Evolutionary conservation across 148 eudicot genomes (phyloP).

Genomic region (Fagopyrum esculentum): DNA sequence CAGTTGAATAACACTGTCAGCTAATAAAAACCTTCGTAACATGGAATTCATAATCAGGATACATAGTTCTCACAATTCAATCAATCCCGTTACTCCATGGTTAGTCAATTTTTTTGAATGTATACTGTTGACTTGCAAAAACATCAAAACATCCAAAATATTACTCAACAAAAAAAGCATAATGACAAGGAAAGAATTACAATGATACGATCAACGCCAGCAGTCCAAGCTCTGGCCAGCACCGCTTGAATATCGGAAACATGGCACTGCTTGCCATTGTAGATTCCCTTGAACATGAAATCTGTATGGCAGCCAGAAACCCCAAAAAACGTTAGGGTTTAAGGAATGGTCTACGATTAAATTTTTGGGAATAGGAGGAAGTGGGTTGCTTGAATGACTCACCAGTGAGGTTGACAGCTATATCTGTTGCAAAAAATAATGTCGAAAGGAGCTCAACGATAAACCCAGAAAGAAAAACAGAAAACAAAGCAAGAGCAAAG

Average conservation of each 20-base stretch:
- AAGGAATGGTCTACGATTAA: neutral
- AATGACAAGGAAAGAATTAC: constrained; percentile 26
- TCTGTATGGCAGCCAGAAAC: constrained; percentile 27
- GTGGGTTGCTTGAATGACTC: constrained; percentile 15
- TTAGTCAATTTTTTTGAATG: neutral
- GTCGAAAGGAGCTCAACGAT: neutral
- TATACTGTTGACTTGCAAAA: neutral
- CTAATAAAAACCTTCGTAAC: neutral
- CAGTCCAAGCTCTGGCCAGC: constrained; percentile 77
- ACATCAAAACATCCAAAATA: neutral
- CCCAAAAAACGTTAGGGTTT: constrained; percentile 8
- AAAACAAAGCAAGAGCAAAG: neutral
- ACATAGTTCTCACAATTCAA: neutral
- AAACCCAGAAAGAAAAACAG: neutral
- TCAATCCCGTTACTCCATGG: neutral
- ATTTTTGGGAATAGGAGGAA: neutral
- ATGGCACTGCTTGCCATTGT: constrained; percentile 67
- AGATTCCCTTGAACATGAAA: constrained; percentile 89
- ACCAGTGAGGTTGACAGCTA: constrained; percentile 98
- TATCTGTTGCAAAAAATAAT: constrained; percentile 39
- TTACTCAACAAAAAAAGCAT: neutral
- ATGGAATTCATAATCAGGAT: neutral
- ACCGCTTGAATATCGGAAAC: constrained; percentile 41
- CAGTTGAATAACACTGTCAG: neutral
- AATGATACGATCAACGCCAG: constrained; percentile 88